Evolutionary conservation across 768 basidiomycete genomes (phyloP).

Genomic region (Amanita polypyramis): DNA sequence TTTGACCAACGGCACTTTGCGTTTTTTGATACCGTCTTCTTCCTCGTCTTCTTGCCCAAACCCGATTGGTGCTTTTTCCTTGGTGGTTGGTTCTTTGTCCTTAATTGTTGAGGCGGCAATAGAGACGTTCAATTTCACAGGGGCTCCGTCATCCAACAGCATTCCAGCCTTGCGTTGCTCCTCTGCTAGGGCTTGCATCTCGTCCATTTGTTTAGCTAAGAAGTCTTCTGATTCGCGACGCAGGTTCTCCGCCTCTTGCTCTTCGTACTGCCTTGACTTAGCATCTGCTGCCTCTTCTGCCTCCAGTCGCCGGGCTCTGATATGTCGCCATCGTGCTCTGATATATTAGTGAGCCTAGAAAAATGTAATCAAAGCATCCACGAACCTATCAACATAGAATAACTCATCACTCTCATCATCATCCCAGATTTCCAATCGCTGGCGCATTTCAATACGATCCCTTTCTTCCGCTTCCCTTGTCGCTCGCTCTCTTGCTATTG

Average conservation of each 20-base stretch:
- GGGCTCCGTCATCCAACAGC: conserved; percentile 84
- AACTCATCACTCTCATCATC: conserved; percentile 88
- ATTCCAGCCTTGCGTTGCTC: conserved; percentile 88
- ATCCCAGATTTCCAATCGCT: conserved; percentile 81
- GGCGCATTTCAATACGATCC: conserved; percentile 70
- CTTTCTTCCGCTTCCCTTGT: conserved; percentile 71
- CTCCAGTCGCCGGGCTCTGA: conserved; percentile 58
- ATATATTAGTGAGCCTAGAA: background rate
- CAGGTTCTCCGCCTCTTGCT: conserved; percentile 78
- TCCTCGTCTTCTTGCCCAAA: conserved; percentile 83
- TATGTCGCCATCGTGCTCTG: conserved; percentile 80
- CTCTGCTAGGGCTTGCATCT: conserved; percentile 85
- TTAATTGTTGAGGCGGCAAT: conserved; percentile 39
- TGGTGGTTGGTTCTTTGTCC: conserved; percentile 32
- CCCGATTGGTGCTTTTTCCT: conserved; percentile 37
- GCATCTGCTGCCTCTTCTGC: conserved; percentile 80
- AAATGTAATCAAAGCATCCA: conserved; percentile 1
- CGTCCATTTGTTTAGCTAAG: conserved; percentile 89
- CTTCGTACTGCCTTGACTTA: conserved; percentile 73
- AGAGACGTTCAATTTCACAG: conserved; percentile 78
- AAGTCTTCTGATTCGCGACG: conserved; percentile 89
- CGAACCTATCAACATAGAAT: conserved; percentile 87
- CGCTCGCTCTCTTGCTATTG: conserved; percentile 61
- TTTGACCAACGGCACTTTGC: conserved; percentile 80
- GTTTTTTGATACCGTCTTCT: conserved; percentile 73